These are phyloP conservation scores for Vigna mungo DNA, from an alignment of 306 rosid species.

Conservation along the genomic window DNA sequence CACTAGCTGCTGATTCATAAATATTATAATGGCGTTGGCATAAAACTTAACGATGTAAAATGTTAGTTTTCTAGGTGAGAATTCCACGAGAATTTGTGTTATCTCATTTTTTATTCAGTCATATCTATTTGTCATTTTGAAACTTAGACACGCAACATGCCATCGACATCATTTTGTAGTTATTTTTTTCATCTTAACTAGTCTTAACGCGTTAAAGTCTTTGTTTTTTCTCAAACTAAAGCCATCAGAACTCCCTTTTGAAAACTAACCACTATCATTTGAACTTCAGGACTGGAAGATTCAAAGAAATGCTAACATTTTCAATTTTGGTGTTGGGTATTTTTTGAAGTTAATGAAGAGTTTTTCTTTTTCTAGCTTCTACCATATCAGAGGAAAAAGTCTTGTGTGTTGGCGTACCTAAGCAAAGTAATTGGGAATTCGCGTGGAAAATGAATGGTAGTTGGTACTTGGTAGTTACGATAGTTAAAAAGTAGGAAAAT, in stretches of 20 bases:
- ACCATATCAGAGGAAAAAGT: background rate
- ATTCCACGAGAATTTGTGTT: no score
- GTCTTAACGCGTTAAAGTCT: background rate
- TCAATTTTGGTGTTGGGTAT: background rate
- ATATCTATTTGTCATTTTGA: no score
- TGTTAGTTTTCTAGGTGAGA: no score
- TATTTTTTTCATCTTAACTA: no score
- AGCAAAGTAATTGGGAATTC: slow-evolving; percentile 11
- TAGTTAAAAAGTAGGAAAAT: background rate
- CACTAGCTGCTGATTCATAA: background rate
- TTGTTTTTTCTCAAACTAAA: background rate
- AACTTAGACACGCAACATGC: no score
- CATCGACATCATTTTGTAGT: no score
- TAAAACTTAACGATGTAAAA: no score
- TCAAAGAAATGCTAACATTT: slow-evolving; percentile 14
- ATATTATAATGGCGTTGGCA: background rate
- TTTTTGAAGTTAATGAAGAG: background rate
- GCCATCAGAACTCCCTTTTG: background rate
- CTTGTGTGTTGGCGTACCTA: background rate
- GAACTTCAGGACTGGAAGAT: background rate
- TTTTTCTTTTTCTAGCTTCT: background rate
- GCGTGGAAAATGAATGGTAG: background rate
- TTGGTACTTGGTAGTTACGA: slow-evolving; percentile 22
- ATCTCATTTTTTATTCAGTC: no score
- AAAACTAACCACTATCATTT: background rate